A percentile compares a stretch with the other conserved stretches of the same genome.
phyloP scores from a whole-genome alignment of 371 early-diverging fungal species.

The Smittium culicis region DNA sequence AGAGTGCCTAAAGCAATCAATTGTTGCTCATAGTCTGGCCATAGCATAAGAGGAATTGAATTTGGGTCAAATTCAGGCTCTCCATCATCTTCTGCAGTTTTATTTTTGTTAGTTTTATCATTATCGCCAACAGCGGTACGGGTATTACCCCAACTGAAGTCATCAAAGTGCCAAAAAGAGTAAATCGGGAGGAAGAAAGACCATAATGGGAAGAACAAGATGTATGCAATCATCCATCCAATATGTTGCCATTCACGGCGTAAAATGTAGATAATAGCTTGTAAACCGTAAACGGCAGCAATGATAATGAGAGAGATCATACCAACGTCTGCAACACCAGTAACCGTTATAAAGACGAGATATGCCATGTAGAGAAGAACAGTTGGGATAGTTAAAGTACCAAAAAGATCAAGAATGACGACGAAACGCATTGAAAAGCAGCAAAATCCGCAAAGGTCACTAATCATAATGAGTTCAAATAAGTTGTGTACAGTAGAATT shows the following conservation, averaged over 20 bases:
- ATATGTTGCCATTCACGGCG: slow-evolving; percentile 83
- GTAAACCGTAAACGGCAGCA: slow-evolving; percentile 63
- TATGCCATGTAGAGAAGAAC: slow-evolving; percentile 63
- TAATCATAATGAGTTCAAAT: slow-evolving; percentile 65
- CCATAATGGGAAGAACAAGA: slow-evolving; percentile 66
- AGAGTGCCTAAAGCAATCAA: slow-evolving; percentile 22
- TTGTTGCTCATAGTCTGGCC: slow-evolving; percentile 73
- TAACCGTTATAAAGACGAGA: slow-evolving; percentile 58
- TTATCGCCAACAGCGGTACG: slow-evolving; percentile 76
- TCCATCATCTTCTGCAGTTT: slow-evolving; percentile 37
- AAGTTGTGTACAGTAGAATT: slow-evolving; percentile 90
- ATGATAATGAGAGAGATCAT: slow-evolving; percentile 51
- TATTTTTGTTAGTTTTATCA: slow-evolving; percentile 39
- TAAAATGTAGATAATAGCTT: slow-evolving; percentile 62
- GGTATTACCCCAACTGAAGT: slow-evolving; percentile 96
- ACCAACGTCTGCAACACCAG: slow-evolving; percentile 65
- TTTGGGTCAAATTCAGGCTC: slow-evolving; percentile 69
- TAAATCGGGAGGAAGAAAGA: slow-evolving; percentile 65
- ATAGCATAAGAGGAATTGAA: slow-evolving; percentile 68
- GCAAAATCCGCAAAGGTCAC: slow-evolving; percentile 81
- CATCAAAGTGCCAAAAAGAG: slow-evolving; percentile 93
- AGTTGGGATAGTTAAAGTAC: slow-evolving; percentile 79
- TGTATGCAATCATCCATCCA: slow-evolving; percentile 86
- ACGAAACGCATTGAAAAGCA: slow-evolving; percentile 93
- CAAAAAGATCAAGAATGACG: slow-evolving; percentile 76